Evolutionary conservation across 441 rosid species (phyloP).

Genomic region (Hypseocharis bilobata): DNA sequence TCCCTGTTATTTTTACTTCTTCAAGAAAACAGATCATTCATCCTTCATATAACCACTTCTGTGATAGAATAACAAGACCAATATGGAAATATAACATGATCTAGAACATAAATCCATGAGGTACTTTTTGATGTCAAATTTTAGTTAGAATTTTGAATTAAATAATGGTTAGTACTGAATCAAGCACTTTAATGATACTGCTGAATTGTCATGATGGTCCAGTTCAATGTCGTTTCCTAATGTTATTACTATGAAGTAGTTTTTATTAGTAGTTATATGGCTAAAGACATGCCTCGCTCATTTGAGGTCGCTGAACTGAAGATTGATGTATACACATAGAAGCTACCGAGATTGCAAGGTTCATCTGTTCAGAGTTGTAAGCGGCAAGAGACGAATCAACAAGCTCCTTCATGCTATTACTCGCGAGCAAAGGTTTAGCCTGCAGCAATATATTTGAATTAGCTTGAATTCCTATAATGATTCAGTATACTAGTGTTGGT

Average conservation of each 20-base stretch:
- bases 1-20: too few relatives aligned
- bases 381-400: slow-evolving; percentile 54
- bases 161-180: too few relatives aligned
- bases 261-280: too few relatives aligned
- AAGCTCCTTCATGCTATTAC: slow-evolving; percentile 38
- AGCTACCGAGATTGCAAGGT: slow-evolving; percentile 39
- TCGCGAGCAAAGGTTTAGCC: slow-evolving; percentile 71
- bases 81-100: too few relatives aligned
- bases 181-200: too few relatives aligned
- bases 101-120: too few relatives aligned
- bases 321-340: slow-evolving; percentile 56
- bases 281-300: slow-evolving; percentile 58
- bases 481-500: background rate
- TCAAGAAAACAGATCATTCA: background rate
- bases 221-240: too few relatives aligned
- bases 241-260: too few relatives aligned
- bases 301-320: slow-evolving; percentile 54
- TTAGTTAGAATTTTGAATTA: too few relatives aligned
- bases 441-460: slow-evolving; percentile 17
- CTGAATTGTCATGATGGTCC: too few relatives aligned
- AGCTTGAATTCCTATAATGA: background rate
- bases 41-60: background rate
- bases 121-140: background rate
- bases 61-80: too few relatives aligned
- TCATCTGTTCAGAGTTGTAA: slow-evolving; percentile 45